Percentiles rank a stretch among this genome's conserved stretches.
Conservation (phyloP, 768 basidiomycete genomes). For the Strobilomyces dryophilus region DNA sequence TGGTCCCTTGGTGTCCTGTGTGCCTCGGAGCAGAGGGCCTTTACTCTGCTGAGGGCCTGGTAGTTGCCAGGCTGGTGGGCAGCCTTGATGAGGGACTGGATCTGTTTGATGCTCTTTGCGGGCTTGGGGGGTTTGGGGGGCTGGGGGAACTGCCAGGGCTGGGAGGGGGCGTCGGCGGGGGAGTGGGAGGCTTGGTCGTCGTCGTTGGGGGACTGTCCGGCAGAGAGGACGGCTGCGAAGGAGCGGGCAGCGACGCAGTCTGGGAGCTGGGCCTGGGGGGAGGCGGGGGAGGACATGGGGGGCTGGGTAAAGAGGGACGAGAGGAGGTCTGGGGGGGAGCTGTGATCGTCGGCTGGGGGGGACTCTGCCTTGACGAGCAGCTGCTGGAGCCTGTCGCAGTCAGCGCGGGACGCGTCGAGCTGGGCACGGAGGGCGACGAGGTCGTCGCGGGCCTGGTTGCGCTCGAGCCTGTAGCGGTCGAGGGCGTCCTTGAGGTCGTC, state of each 20-base stretch:
- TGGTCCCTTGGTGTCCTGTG: constrained; percentile 40
- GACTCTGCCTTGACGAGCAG: too few relatives aligned
- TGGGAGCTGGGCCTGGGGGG: constrained; percentile 32
- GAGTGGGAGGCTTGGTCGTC: constrained; percentile 22
- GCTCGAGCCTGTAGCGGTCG: constrained; percentile 34
- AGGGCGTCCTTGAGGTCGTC: constrained; percentile 33
- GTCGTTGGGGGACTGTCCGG: constrained; percentile 25
- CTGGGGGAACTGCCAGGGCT: constrained; percentile 24
- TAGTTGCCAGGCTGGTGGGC: constrained; percentile 43
- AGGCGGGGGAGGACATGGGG: constrained; percentile 29
- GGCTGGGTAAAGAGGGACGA: constrained; percentile 22
- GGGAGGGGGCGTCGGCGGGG: constrained; percentile 17
- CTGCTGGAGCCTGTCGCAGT: constrained; percentile 30
- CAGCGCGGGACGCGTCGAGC: constrained; percentile 31
- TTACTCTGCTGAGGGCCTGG: constrained; percentile 38
- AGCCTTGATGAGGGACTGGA: constrained; percentile 40
- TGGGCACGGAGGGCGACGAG: constrained; percentile 31
- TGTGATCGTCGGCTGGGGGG: too few relatives aligned
- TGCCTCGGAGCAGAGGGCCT: constrained; percentile 42
- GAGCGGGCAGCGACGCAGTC: constrained; percentile 34
- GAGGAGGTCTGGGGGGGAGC: constrained; percentile 13
- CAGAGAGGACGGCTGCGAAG: constrained; percentile 30
- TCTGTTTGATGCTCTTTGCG: constrained; percentile 37
- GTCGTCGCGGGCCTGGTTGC: constrained; percentile 34
- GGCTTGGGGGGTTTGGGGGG: constrained; percentile 18